Conservation (phyloP, 768 basidiomycete genomes). For the Megacollybia marginata region DNA sequence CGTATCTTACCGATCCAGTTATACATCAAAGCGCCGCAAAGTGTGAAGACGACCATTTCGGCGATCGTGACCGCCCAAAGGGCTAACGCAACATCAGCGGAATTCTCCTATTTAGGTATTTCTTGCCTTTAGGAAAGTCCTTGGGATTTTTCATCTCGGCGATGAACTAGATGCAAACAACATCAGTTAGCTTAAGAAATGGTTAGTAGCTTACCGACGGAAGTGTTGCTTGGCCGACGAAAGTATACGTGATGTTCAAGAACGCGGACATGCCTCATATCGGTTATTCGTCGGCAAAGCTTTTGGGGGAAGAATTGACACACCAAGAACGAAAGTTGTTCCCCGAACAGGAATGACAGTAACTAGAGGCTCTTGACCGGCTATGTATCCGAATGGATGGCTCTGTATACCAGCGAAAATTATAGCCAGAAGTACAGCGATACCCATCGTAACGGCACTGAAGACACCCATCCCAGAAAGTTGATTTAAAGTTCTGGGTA, state of each 20-base stretch:
- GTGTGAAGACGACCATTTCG: slow-evolving; percentile 32
- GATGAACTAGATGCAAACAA: slow-evolving; percentile 25
- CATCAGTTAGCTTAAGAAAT: background rate
- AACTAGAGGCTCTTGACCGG: slow-evolving; percentile 28
- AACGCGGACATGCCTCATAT: slow-evolving; percentile 34
- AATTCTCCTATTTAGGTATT: background rate
- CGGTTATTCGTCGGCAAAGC: background rate
- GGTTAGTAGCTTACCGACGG: slow-evolving; percentile 24
- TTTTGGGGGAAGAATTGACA: background rate
- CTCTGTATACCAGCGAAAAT: slow-evolving; percentile 33
- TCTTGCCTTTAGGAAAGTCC: slow-evolving; percentile 35
- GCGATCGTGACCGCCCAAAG: slow-evolving; percentile 36
- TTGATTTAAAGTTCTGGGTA: slow-evolving; percentile 37
- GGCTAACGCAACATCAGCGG: slow-evolving; percentile 12
- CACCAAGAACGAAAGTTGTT: slow-evolving; percentile 30
- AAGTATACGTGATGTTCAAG: slow-evolving; percentile 38
- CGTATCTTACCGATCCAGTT: slow-evolving; percentile 22
- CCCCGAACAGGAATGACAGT: slow-evolving; percentile 27
- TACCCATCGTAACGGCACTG: slow-evolving; percentile 37
- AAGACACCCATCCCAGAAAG: slow-evolving; percentile 33
- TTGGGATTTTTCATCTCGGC: slow-evolving; percentile 39
- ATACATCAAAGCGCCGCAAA: slow-evolving; percentile 38
- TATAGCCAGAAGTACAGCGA: slow-evolving; percentile 35
- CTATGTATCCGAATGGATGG: slow-evolving; percentile 32
- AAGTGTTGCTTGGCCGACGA: slow-evolving; percentile 36